phyloP scores from a whole-genome alignment of 257 asterid genomes.

The Fraxinus quadrangulata region DNA sequence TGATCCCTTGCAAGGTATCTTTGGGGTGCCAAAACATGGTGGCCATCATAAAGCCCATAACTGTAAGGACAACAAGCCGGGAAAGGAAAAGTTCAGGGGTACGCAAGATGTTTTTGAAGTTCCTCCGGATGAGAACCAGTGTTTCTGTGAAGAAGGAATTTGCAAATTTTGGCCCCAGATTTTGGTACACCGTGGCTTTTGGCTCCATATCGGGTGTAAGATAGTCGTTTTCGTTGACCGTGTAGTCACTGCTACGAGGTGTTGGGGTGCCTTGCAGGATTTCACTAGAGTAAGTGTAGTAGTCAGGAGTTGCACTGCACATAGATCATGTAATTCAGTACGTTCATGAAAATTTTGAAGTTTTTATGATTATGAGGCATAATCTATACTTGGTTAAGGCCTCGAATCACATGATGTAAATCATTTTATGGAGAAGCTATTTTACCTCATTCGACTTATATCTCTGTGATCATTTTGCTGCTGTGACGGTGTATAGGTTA shows the following conservation, averaged over 20 bases:
- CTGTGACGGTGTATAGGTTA: slow-evolving; percentile 60
- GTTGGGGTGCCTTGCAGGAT: slow-evolving; percentile 64
- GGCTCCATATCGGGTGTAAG: slow-evolving; percentile 45
- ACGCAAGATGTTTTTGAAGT: slow-evolving; percentile 73
- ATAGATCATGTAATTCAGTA: not conserved
- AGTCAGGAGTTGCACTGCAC: slow-evolving; percentile 54
- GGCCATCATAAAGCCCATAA: slow-evolving; percentile 92
- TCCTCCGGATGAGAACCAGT: slow-evolving; percentile 71
- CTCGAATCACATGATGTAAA: not conserved
- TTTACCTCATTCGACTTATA: slow-evolving; percentile 46
- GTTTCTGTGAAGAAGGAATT: slow-evolving; percentile 74
- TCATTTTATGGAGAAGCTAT: not conserved
- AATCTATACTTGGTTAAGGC: not conserved
- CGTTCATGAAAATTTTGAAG: not conserved
- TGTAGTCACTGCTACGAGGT: slow-evolving; percentile 75
- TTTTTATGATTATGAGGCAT: not conserved
- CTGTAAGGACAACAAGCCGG: slow-evolving; percentile 65
- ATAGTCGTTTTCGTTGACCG: slow-evolving; percentile 76
- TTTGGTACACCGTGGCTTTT: slow-evolving; percentile 23
- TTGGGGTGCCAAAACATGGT: slow-evolving; percentile 71
- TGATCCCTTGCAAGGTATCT: slow-evolving; percentile 56
- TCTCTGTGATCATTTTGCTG: slow-evolving; percentile 42
- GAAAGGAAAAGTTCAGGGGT: slow-evolving; percentile 88
- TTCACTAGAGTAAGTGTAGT: slow-evolving; percentile 61
- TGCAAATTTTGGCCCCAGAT: slow-evolving; percentile 58